Conservation (phyloP, 805 yeast genomes). For the Kurtzmaniella fragi region DNA sequence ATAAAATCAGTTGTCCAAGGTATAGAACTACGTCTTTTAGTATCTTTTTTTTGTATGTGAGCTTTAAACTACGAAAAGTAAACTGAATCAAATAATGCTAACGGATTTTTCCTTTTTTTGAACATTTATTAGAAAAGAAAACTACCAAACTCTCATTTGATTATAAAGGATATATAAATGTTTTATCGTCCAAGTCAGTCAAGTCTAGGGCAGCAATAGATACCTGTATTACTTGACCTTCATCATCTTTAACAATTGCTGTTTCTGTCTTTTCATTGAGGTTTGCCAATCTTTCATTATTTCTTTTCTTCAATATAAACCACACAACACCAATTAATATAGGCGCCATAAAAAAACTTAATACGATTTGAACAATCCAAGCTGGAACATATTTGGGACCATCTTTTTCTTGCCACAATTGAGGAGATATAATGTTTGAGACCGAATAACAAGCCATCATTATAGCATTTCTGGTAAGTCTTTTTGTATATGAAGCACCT, state of each 20-base stretch:
- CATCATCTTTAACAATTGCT: constrained; percentile 21
- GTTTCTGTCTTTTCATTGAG: constrained; percentile 6
- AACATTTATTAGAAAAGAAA: too few relatives aligned
- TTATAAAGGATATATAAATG: constrained; percentile 46
- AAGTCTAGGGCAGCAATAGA: constrained; percentile 44
- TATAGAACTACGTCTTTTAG: too few relatives aligned
- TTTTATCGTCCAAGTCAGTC: constrained; percentile 49
- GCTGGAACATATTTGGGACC: constrained; percentile 33
- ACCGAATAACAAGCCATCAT: constrained; percentile 43
- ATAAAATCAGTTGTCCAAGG: too few relatives aligned
- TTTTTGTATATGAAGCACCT: constrained; percentile 45
- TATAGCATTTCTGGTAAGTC: constrained; percentile 40
- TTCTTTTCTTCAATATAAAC: constrained; percentile 41
- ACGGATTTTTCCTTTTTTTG: too few relatives aligned
- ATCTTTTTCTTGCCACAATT: constrained; percentile 45
- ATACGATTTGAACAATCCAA: constrained; percentile 52
- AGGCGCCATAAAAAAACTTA: constrained; percentile 47
- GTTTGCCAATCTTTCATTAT: constrained; percentile 29
- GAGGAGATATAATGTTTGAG: constrained; percentile 52
- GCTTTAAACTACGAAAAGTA: too few relatives aligned
- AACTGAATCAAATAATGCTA: too few relatives aligned
- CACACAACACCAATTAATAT: constrained; percentile 37
- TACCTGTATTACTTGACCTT: constrained; percentile 24
- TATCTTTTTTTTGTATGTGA: too few relatives aligned
- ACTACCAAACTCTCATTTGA: too few relatives aligned